Conservation (phyloP, 2,329 filamentous ascomycete genomes). For the Xylaria sp. region DNA sequence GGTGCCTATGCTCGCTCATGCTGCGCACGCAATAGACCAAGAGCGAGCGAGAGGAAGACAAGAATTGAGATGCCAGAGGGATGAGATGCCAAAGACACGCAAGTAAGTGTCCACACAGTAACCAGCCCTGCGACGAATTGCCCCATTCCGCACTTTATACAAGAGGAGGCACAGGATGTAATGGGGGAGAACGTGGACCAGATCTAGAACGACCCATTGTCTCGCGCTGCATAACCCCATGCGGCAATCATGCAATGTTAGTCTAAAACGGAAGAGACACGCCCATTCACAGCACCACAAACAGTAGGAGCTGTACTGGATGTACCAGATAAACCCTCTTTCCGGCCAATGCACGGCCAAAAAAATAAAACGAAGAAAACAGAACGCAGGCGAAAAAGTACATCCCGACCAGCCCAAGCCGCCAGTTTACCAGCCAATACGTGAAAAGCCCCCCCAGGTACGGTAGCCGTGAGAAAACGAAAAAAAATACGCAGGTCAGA, state of each 20-base stretch:
- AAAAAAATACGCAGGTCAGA: constrained; percentile 22
- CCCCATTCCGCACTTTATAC: constrained; percentile 22
- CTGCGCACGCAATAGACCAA: constrained; percentile 27
- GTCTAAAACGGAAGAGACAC: constrained; percentile 36
- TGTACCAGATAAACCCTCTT: constrained; percentile 31
- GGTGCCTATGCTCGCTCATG: neutral
- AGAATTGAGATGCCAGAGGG: neutral
- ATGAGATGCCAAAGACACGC: constrained; percentile 7
- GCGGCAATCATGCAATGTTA: constrained; percentile 38
- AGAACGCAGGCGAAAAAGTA: constrained; percentile 1
- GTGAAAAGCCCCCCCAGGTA: constrained; percentile 5
- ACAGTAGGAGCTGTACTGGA: constrained; percentile 25
- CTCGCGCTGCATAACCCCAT: constrained; percentile 35
- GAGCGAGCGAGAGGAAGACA: constrained; percentile 15
- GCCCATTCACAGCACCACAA: constrained; percentile 28
- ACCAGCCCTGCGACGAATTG: constrained; percentile 30
- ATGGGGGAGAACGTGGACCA: constrained; percentile 30
- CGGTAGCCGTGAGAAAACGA: constrained; percentile 11
- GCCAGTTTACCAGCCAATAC: constrained; percentile 19
- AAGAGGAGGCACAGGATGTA: constrained; percentile 20
- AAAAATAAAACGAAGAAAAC: constrained; percentile 1
- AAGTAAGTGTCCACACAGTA: constrained; percentile 21
- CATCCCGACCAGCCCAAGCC: neutral
- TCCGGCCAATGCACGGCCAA: constrained; percentile 27
- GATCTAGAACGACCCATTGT: constrained; percentile 38